Conservation (phyloP, 306 rosid species). For the Malus sieversii region DNA sequence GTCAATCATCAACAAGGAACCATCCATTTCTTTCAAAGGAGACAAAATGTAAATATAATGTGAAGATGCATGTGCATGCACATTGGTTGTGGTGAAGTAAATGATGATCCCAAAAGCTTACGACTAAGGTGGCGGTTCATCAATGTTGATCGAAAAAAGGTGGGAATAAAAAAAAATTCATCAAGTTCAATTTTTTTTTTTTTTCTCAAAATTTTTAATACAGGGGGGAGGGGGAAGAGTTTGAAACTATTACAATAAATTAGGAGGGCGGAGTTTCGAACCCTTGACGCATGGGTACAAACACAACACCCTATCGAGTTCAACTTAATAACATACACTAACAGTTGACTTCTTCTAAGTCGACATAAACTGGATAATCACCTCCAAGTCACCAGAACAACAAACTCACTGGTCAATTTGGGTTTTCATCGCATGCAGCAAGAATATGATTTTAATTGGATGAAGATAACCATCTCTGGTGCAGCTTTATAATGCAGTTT, state of each 20-base stretch:
- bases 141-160: neutral
- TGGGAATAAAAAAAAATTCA: neutral
- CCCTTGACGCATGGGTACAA: too few relatives aligned
- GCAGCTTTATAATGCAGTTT: neutral
- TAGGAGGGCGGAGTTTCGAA: too few relatives aligned
- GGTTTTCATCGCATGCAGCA: neutral
- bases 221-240: too few relatives aligned
- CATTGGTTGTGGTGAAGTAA: neutral
- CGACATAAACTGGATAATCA: neutral
- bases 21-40: neutral
- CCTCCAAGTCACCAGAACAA: neutral
- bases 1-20: neutral
- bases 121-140: neutral
- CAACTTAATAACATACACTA: neutral
- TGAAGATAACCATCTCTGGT: neutral
- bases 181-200: neutral
- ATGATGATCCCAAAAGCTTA: neutral
- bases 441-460: neutral
- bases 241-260: too few relatives aligned
- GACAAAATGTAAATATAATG: neutral
- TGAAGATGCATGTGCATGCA: neutral
- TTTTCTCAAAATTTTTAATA: too few relatives aligned
- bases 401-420: neutral
- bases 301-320: neutral
- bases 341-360: neutral